A percentile compares a stretch with the other conserved stretches of the same genome.
These are phyloP conservation scores for Rhynchosporium graminicola DNA, from an alignment of 2,329 filamentous ascomycete genomes.

Conservation along the genomic window DNA sequence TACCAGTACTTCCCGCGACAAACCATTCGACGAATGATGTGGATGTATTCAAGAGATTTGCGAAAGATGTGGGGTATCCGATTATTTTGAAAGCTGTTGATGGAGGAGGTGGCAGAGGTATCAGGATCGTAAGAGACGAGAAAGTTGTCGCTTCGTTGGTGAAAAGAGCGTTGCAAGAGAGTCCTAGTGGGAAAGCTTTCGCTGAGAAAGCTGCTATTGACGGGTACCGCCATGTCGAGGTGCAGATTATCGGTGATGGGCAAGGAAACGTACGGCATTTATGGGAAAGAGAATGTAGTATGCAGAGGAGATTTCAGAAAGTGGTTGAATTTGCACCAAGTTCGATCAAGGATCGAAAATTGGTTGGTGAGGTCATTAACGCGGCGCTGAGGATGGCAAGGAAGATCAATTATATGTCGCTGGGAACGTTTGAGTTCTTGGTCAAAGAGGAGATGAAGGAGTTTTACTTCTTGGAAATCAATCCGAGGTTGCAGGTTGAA, in stretches of 20 bases:
- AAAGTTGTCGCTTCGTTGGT: constrained; percentile 55
- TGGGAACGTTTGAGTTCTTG: constrained; percentile 67
- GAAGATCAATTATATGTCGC: constrained; percentile 55
- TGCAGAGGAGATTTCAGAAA: constrained; percentile 54
- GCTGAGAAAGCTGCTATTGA: constrained; percentile 60
- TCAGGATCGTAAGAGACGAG: constrained; percentile 54
- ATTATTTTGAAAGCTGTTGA: constrained; percentile 62
- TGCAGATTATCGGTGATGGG: constrained; percentile 52
- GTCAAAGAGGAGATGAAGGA: constrained; percentile 50
- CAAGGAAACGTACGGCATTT: constrained; percentile 49
- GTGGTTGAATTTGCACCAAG: constrained; percentile 64
- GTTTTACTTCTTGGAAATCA: constrained; percentile 43
- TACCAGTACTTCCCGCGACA: constrained; percentile 73
- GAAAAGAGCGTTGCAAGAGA: constrained; percentile 60
- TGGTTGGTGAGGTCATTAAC: constrained; percentile 40
- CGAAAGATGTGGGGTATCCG: constrained; percentile 43
- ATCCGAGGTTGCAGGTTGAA: constrained; percentile 39
- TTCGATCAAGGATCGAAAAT: constrained; percentile 55
- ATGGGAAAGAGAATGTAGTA: constrained; percentile 52
- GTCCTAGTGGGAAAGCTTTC: constrained; percentile 58
- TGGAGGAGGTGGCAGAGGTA: constrained; percentile 66
- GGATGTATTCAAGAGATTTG: constrained; percentile 56
- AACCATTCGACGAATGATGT: constrained; percentile 64
- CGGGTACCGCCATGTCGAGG: constrained; percentile 56
- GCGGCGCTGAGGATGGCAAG: constrained; percentile 56